These are phyloP conservation scores for Hyphopichia buzzinii DNA, from an alignment of 1,139 yeast species.

Conservation along the genomic window DNA sequence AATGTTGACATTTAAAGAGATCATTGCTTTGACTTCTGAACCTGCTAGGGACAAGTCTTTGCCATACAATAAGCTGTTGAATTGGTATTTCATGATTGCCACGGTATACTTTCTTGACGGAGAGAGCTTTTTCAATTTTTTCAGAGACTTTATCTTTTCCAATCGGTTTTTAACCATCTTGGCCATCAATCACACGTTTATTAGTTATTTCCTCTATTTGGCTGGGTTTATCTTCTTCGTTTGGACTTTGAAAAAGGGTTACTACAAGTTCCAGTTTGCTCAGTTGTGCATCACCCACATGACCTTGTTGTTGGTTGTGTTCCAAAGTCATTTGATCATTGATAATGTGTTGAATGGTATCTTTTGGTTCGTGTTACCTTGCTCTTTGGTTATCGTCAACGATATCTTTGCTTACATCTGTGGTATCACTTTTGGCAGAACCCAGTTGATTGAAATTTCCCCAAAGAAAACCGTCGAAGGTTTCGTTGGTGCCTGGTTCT, in stretches of 20 bases:
- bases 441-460: slow-evolving; percentile 88
- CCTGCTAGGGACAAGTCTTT: slow-evolving; percentile 82
- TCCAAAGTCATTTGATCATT: slow-evolving; percentile 91
- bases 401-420: slow-evolving; percentile 96
- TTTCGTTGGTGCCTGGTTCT: slow-evolving; percentile 95
- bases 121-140: slow-evolving; percentile 68
- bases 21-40: slow-evolving; percentile 79
- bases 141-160: slow-evolving; percentile 43
- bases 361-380: slow-evolving; percentile 93
- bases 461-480: slow-evolving; percentile 99
- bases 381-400: slow-evolving; percentile 86
- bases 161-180: slow-evolving; percentile 40
- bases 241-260: slow-evolving; percentile 84
- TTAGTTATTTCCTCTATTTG: slow-evolving; percentile 80
- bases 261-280: slow-evolving; percentile 87
- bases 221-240: slow-evolving; percentile 91
- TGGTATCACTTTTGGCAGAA: slow-evolving; percentile 94
- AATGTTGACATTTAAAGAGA: slow-evolving; percentile 83
- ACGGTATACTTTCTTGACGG: slow-evolving; percentile 90
- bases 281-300: slow-evolving; percentile 93
- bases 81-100: slow-evolving; percentile 84
- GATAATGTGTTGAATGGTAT: slow-evolving; percentile 87
- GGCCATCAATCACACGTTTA: slow-evolving; percentile 74
- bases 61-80: slow-evolving; percentile 79
- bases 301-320: slow-evolving; percentile 85